phyloP scores from a whole-genome alignment of 2,329 filamentous ascomycete genomes.

The Xylariaceae sp. region DNA sequence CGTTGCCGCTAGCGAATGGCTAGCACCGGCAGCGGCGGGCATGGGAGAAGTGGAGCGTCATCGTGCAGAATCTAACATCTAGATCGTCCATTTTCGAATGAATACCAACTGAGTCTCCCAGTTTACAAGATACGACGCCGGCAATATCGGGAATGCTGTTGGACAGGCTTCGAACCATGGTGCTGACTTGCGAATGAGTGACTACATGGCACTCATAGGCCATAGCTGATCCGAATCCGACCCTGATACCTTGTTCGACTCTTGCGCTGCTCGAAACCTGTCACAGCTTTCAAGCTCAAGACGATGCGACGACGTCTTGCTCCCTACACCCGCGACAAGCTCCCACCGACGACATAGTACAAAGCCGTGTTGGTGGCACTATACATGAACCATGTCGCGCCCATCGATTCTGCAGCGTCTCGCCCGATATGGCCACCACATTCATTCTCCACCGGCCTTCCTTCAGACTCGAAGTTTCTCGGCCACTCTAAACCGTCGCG shows the following conservation, averaged over 20 bases:
- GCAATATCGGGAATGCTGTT: no score
- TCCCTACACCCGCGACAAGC: background rate
- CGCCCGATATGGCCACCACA: background rate
- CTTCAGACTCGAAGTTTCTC: constrained; percentile 42
- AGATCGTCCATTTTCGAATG: no score
- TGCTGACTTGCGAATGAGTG: no score
- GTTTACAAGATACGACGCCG: background rate
- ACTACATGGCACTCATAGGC: no score
- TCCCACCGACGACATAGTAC: background rate
- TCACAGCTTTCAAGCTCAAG: no score
- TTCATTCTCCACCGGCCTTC: background rate
- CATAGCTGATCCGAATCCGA: no score
- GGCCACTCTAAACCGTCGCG: constrained; percentile 38
- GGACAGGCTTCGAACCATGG: no score
- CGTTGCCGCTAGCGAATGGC: constrained; percentile 1
- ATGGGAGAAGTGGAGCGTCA: constrained; percentile 1
- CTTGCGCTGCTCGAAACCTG: no score
- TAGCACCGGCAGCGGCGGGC: constrained; percentile 2
- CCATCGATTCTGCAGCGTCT: background rate
- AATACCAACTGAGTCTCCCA: no score
- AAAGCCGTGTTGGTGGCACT: background rate
- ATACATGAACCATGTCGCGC: constrained; percentile 10
- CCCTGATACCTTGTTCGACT: no score
- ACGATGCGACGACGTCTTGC: no score
- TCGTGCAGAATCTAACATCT: background rate